Evolutionary conservation across 169 alveolate species (phyloP), one percentile per base, ranked within the genome.

Genomic region (Cryptosporidium felis): DNA sequence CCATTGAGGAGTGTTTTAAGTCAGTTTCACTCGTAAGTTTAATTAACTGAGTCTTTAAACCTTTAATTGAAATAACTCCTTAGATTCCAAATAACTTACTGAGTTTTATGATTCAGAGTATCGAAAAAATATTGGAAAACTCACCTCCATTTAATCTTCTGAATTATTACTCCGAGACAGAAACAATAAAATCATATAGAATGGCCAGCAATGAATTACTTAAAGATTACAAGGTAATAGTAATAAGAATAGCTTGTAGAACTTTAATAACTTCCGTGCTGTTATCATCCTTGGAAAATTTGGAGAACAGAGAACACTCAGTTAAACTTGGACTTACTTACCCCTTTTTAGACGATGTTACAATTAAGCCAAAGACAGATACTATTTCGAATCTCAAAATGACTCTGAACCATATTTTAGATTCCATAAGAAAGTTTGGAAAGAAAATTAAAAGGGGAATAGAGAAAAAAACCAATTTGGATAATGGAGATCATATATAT

Each of bases 281-380:
- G 32, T 8, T 74, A 21, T 74, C 85, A 1, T 74, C 85, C n/a
- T 38, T 49, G 42, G 85, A 74, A 36, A 49, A 74, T 34, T 5
- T 53, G 9, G 26, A 53, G 1, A 21, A 53, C 28, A 74, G 34
- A 10, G 42, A 32, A 14, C 65, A 49, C 28, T 49, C 65, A 16
- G 18, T 34, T 12, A 9, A 9, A 1, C 21, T 74, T 53, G 56
- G 60, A 6, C 14, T 49, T 49, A 26, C 51, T 3, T 74, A 49
- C 26, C 85, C 85, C 12, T 74, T 53, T 74, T 53, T 74, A 38
- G 85, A 74, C 56, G 67, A 74, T 58, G 23, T 74, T 49, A n/a
- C 16, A 10, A 74, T 74, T 9, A 44, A 18, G 3, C 59, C 74
- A 4, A 74, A 74, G 56, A 38, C 85, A 9, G 40, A 49, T 12